Evolutionary conservation across 2,329 filamentous ascomycete species (phyloP).

Genomic region (Phoma sp.): DNA sequence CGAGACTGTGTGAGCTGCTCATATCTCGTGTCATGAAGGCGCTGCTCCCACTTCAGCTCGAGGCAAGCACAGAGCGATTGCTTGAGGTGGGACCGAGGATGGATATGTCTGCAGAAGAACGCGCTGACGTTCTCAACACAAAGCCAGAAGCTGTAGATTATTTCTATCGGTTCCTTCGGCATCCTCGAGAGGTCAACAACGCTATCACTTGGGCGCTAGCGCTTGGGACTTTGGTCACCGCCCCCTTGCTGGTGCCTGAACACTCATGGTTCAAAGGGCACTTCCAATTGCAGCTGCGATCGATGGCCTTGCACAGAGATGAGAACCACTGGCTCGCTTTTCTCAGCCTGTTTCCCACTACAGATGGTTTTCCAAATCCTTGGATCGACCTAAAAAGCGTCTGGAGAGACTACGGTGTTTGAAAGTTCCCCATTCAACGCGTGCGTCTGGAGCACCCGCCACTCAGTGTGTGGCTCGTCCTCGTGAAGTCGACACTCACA

Average conservation of each 20-base stretch:
- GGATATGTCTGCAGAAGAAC: neutral
- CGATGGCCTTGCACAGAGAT: conserved; percentile 15
- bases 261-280: conserved; percentile 25
- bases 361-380: conserved; percentile 13
- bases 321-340: conserved; percentile 11
- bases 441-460: too few species aligned
- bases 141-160: neutral
- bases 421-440: neutral
- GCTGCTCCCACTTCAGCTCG: conserved; percentile 20
- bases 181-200: conserved; percentile 17
- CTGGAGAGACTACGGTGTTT: conserved; percentile 4
- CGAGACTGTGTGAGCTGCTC: conserved; percentile 26
- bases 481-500: too few species aligned
- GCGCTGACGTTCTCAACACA: neutral
- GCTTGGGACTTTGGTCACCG: conserved; percentile 25
- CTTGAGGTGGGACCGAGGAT: conserved; percentile 1
- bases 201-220: conserved; percentile 25
- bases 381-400: conserved; percentile 16
- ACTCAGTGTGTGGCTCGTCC: too few species aligned
- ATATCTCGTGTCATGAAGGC: conserved; percentile 25
- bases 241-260: conserved; percentile 17
- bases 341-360: conserved; percentile 18
- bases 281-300: conserved; percentile 18
- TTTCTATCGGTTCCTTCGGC: conserved; percentile 7
- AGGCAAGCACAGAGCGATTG: conserved; percentile 9